Base-by-base conservation (phyloP, 2,329 filamentous ascomycete genomes). In the Xylaria sp. region DNA sequence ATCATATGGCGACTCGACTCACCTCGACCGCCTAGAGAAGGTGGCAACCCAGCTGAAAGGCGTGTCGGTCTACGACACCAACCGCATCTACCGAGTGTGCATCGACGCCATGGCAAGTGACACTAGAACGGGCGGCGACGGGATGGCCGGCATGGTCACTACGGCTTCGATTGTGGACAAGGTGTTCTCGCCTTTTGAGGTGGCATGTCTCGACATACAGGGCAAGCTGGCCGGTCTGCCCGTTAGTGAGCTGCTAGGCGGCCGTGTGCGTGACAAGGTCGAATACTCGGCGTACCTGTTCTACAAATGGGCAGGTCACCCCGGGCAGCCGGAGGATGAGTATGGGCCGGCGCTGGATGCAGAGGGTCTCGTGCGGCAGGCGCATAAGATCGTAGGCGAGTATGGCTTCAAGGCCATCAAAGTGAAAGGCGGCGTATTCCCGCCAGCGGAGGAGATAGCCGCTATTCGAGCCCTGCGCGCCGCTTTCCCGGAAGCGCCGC, bases 251-350 rank as follows among this genome's bases (percentile, higher is more conserved):
- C 68, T 83, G 0, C 78, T 83, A 1, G 81, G 82, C 3, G 81
- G 81, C 2, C 75, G 80, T 0, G 78, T 83, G 9, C 77, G 81
- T 66, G 78, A 82, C 61, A 76, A 74, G 20, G 80, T 83, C 0
- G 80, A 81, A 57, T 83, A 82, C 72, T 83, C 82, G 1, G 82
- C 82, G 2, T 83, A 83, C 61, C 74, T 83, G 5, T 83, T 83
- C 66, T 83, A 82, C 71, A 83, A 83, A 54, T 83, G 82, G 81
- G 77, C 66, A 8, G 80, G 81, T 1, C 81, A 83, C 54, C 80
- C 82, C 0, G 82, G 80, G 0, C 68, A 80, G 13, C 64, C 77
- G 0, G 79, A 83, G 41, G 82, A 83, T 31, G 81, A 83, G 67
- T 83, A 80, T 56, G 80, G 81, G 1, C 64, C 76, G 6, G 82